Evolutionary conservation across 331 rosid species (phyloP).

Genomic region (Cydonia oblonga): DNA sequence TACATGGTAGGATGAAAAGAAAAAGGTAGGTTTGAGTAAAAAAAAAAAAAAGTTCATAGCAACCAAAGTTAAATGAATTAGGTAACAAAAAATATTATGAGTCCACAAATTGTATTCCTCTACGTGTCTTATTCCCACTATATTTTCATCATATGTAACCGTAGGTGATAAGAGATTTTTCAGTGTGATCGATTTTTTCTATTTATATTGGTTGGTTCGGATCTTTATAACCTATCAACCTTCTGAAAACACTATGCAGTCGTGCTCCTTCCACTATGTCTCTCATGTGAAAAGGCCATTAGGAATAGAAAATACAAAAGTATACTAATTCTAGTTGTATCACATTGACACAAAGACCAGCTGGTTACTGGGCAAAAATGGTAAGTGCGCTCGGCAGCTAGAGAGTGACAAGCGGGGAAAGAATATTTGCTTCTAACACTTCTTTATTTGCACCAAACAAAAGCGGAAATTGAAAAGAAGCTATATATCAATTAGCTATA

Average conservation of each 20-base stretch:
- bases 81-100: neutral
- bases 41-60: neutral
- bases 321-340: neutral
- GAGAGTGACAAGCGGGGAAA: neutral
- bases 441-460: neutral
- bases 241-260: neutral
- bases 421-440: neutral
- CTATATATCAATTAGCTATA: neutral
- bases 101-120: neutral
- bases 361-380: neutral
- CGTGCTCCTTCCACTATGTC: neutral
- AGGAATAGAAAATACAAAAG: neutral
- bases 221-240: neutral
- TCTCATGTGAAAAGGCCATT: neutral
- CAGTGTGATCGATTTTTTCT: neutral
- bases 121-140: neutral
- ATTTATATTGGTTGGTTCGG: neutral
- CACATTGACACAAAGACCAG: neutral
- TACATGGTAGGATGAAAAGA: neutral
- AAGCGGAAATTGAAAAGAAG: neutral
- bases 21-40: neutral
- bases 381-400: neutral
- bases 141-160: neutral
- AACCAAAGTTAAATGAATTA: neutral
- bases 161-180: too few species aligned